Base-by-base conservation (phyloP, 306 rosid genomes). In the Adenanthera pavonina region DNA sequence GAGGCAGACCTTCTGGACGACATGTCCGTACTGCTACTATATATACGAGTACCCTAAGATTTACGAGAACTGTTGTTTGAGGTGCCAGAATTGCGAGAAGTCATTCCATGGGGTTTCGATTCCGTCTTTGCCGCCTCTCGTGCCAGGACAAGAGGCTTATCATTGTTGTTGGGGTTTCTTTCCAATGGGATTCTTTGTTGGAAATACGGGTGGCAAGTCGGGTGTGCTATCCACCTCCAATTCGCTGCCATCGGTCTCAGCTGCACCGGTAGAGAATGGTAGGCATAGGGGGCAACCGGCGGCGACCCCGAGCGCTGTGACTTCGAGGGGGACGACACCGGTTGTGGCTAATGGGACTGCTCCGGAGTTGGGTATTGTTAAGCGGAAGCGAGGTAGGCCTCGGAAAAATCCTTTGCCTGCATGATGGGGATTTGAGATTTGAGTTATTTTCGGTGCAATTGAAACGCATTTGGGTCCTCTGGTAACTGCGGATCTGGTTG, bases 111-210 rank as follows among this genome's bases (percentile, higher is more conserved):
- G 94, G 6, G 91, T 86, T 46, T 17, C 68, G 13, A 43, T 95
- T 41, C 88, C 89, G 20, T 64, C 89, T 20, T 38, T 89, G 65
- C 99, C 98, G 53, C 98, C 96, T 6, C 47, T 89, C 8, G 97
- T 89, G 35, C 90, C 88, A 6, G 99, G 97, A 5, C 92, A 92
- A 69, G 99, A 96, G 0, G 91, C 98, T 5, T 96, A 96, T 82
- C 92, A 93, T 64, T 96, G 99, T 69, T 89, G 98, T 74, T 92
- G 97, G 98, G 99, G 94, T 0, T 89, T 93, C 65, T 96, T 96
- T 33, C 99, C 98, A 0, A 88, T 96, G 89, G 98, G 97, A 0
- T 95, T 83, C 36, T 88, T 80, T 0, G 19, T 46, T 34, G 92
- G 90, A 12, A 73, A 16, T 34, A 47, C 78, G 1, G 65, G 74